A percentile compares a stretch with the other conserved stretches of the same genome.
phyloP scores from a whole-genome alignment of 768 basidiomycete genomes.

The Boletales sp. region DNA sequence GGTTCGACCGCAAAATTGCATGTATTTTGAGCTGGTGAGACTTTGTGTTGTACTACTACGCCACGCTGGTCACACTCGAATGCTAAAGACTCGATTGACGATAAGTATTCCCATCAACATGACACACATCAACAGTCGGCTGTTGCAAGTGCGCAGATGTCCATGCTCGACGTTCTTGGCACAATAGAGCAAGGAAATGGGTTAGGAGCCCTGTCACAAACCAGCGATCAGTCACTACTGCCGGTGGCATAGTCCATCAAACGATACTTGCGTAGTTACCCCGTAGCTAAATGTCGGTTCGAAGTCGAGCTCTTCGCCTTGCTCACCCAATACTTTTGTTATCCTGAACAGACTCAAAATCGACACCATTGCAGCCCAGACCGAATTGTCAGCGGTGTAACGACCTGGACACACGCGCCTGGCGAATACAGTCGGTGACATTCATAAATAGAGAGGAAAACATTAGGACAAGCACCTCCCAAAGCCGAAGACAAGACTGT shows the following conservation, averaged over 20 bases:
- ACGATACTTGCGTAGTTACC: not conserved
- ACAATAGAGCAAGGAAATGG: not conserved
- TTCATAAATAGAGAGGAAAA: not conserved
- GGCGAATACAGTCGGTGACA: not conserved
- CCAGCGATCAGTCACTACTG: too few species aligned
- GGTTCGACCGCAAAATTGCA: too few species aligned
- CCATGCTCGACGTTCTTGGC: not conserved
- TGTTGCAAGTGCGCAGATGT: not conserved
- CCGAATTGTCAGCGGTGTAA: slow-evolving; percentile 24
- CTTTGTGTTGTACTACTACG: too few species aligned
- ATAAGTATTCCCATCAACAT: too few species aligned
- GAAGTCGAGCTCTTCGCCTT: slow-evolving; percentile 18
- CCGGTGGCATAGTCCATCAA: too few species aligned
- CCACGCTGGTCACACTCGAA: too few species aligned
- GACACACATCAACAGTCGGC: too few species aligned
- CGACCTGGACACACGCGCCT: slow-evolving; percentile 32
- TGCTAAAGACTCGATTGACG: too few species aligned
- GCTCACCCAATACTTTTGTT: slow-evolving; percentile 12
- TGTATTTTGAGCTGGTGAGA: too few species aligned
- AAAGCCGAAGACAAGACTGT: slow-evolving; percentile 18
- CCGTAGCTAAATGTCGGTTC: not conserved
- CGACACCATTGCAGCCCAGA: slow-evolving; percentile 26
- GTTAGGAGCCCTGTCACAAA: not conserved
- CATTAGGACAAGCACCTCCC: slow-evolving; percentile 13
- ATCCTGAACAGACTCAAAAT: slow-evolving; percentile 23